Conservation (phyloP, 129 eudicot species). For the Smallanthus sonchifolius region DNA sequence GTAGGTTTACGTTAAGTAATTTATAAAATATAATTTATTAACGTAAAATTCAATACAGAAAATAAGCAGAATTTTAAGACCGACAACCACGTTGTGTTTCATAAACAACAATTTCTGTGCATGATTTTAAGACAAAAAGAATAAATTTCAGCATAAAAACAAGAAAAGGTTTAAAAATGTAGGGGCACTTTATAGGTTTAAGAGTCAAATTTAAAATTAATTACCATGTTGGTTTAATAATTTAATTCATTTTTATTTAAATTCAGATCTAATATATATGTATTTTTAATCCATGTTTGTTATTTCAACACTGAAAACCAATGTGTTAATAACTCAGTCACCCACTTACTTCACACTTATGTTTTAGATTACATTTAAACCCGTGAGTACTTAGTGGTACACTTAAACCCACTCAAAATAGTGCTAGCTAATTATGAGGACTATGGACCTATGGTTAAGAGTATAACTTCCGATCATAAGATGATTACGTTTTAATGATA, state of each 20-base stretch:
- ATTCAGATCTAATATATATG: not conserved
- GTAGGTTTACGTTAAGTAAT: not conserved
- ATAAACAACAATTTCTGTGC: conserved; percentile 18
- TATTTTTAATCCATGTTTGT: conserved; percentile 13
- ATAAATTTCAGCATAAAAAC: conserved; percentile 27
- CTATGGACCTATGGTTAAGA: too few species aligned
- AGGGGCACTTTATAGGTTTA: conserved; percentile 24
- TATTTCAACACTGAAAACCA: not conserved
- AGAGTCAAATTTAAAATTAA: conserved; percentile 2
- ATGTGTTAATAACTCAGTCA: not conserved
- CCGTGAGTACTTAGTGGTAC: too few species aligned
- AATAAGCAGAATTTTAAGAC: conserved; percentile 14
- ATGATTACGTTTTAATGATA: too few species aligned
- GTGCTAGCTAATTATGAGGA: too few species aligned
- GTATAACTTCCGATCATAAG: too few species aligned
- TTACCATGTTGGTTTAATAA: conserved; percentile 23
- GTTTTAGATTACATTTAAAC: too few species aligned
- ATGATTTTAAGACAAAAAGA: conserved; percentile 32
- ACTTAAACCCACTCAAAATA: too few species aligned
- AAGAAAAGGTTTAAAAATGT: conserved; percentile 21
- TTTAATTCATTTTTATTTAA: not conserved
- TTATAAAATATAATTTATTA: not conserved
- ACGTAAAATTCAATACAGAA: conserved; percentile 15
- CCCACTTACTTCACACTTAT: too few species aligned
- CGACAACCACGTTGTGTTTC: conserved; percentile 28